phyloP scores from a whole-genome alignment of 257 asterid species.

The Solanum lignicaule region DNA sequence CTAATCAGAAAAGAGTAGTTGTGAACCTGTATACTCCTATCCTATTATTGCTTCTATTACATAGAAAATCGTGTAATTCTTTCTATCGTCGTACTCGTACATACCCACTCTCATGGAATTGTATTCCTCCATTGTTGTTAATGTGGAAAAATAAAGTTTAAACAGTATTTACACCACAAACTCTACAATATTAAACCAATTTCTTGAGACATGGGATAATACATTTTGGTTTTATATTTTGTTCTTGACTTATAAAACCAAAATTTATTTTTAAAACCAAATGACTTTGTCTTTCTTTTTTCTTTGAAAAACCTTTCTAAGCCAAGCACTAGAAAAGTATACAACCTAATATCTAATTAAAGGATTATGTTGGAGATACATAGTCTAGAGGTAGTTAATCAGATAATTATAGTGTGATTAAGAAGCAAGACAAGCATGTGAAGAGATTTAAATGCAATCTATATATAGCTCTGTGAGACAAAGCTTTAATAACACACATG shows the following conservation, averaged over 20 bases:
- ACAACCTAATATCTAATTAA: background rate
- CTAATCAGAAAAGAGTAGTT: too few relatives aligned
- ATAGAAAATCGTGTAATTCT: background rate
- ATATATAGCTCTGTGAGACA: slow-evolving; percentile 1
- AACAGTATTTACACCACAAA: background rate
- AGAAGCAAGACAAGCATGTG: slow-evolving; percentile 39
- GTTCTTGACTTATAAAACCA: background rate
- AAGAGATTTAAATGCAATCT: slow-evolving; percentile 36
- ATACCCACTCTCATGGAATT: background rate
- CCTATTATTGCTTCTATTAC: background rate
- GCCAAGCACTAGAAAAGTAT: background rate
- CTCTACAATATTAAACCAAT: background rate
- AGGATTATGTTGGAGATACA: background rate
- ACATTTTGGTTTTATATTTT: background rate
- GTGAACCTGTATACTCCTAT: background rate
- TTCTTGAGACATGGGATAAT: background rate
- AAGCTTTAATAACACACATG: slow-evolving; percentile 20
- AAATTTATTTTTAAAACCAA: background rate
- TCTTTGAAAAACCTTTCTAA: background rate
- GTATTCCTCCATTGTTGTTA: too few relatives aligned
- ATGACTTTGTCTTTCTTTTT: background rate
- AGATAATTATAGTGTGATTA: slow-evolving; percentile 16
- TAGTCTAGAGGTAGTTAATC: background rate
- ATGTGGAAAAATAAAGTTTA: too few relatives aligned
- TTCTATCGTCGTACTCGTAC: background rate